These are phyloP conservation scores for Neurospora sp. DNA, from an alignment of 495 filamentous ascomycete species.

Conservation along the genomic window DNA sequence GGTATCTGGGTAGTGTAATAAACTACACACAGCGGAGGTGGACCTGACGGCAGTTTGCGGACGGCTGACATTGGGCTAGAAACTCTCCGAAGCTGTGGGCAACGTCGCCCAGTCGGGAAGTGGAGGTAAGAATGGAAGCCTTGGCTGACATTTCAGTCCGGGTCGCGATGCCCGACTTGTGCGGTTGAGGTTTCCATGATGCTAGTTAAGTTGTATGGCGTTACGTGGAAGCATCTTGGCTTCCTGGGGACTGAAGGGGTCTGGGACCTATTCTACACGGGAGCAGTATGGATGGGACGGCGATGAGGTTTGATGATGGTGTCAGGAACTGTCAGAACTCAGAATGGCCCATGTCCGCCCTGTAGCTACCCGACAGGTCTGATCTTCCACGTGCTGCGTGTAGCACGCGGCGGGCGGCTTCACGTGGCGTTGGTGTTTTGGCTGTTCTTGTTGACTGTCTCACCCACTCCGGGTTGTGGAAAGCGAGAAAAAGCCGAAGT, in stretches of 20 bases:
- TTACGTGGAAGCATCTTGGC: neutral
- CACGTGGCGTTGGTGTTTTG: neutral
- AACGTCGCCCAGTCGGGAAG: neutral
- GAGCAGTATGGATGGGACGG: neutral
- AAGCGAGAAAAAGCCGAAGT: neutral
- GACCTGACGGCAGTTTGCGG: neutral
- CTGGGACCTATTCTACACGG: neutral
- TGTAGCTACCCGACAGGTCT: neutral
- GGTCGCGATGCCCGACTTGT: neutral
- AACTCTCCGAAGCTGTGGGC: neutral
- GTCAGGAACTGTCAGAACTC: neutral
- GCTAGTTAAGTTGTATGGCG: neutral
- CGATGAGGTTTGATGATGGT: neutral
- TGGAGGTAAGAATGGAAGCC: neutral
- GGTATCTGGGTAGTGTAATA: neutral
- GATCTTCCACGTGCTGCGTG: neutral
- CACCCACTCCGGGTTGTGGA: neutral
- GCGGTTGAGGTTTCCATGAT: neutral
- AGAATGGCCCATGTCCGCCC: neutral
- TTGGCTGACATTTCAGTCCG: neutral
- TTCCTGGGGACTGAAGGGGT: neutral
- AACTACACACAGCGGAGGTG: neutral
- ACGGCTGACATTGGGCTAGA: neutral
- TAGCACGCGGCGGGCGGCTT: neutral
- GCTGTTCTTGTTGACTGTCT: neutral